Percentiles rank a stretch among this genome's conserved stretches.
Conservation (phyloP, 176 grass and related monocot species). For the Alloteropsis semialata region DNA sequence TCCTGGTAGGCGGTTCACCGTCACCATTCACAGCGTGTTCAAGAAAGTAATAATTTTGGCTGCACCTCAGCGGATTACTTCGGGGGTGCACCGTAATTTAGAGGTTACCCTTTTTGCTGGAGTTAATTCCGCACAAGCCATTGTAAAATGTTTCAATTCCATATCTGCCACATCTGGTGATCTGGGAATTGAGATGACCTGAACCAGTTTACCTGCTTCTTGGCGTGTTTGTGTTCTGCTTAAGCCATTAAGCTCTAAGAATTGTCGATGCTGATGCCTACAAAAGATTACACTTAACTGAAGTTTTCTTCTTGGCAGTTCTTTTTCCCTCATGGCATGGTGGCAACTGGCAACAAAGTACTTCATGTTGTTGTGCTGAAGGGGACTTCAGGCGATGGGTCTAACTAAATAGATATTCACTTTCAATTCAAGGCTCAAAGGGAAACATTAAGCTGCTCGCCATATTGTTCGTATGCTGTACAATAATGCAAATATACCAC, state of each 20-base stretch:
- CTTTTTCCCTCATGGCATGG: no score
- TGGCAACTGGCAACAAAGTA: no score
- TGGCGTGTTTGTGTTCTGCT: not conserved
- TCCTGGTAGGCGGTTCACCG: not conserved
- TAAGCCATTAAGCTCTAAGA: no score
- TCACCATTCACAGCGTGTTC: conserved; percentile 5
- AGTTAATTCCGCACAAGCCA: no score
- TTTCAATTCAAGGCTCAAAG: not conserved
- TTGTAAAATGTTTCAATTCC: no score
- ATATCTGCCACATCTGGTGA: not conserved
- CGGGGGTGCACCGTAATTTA: not conserved
- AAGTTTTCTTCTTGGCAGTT: no score
- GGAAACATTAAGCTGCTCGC: not conserved
- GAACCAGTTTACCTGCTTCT: not conserved
- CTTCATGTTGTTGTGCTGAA: not conserved
- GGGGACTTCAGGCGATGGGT: not conserved
- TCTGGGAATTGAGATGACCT: not conserved
- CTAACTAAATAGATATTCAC: not conserved
- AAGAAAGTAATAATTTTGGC: conserved; percentile 41
- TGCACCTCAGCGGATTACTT: not conserved
- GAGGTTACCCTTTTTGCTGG: not conserved
- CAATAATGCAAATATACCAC: no score
- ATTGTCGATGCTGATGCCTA: no score
- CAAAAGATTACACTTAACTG: no score
- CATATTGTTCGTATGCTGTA: not conserved